phyloP scores from a whole-genome alignment of 2,329 filamentous ascomycete species.

The Fusarium udum region DNA sequence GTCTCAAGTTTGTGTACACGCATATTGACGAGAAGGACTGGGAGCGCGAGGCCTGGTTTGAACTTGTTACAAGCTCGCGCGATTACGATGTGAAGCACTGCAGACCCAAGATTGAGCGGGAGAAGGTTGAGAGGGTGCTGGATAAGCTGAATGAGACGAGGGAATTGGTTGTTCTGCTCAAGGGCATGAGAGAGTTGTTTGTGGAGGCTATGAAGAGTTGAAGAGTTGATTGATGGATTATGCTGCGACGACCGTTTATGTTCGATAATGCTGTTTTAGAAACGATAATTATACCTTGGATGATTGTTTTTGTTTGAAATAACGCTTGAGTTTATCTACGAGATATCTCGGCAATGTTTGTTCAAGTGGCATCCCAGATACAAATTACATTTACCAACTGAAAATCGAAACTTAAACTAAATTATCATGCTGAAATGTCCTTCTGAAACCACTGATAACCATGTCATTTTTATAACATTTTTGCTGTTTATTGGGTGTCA shows the following conservation, averaged over 20 bases:
- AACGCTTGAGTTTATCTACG: neutral
- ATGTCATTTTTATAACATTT: neutral
- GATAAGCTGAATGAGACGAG: conserved; percentile 84
- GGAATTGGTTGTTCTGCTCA: conserved; percentile 76
- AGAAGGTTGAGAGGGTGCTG: conserved; percentile 79
- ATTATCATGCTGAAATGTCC: rapidly evolving
- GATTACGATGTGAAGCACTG: conserved; percentile 88
- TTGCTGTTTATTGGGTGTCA: neutral
- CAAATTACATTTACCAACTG: neutral
- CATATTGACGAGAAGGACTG: conserved; percentile 88
- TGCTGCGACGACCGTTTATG: conserved; percentile 18
- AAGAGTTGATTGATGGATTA: conserved; percentile 21
- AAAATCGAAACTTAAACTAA: neutral
- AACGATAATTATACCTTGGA: conserved; percentile 14
- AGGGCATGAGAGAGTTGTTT: conserved; percentile 85
- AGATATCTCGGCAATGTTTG: neutral
- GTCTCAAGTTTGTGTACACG: conserved; percentile 88
- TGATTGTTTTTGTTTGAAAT: neutral
- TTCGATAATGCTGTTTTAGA: conserved; percentile 4
- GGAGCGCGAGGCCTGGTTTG: conserved; percentile 93
- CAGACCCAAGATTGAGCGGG: conserved; percentile 82
- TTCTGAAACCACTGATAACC: neutral
- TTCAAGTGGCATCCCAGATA: neutral
- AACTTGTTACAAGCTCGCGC: conserved; percentile 80
- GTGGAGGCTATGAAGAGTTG: conserved; percentile 69